Evolutionary conservation across 495 filamentous ascomycete genomes (phyloP), one percentile per base, ranked within the genome.

Genomic region (Staphylotrichum longicolle): DNA sequence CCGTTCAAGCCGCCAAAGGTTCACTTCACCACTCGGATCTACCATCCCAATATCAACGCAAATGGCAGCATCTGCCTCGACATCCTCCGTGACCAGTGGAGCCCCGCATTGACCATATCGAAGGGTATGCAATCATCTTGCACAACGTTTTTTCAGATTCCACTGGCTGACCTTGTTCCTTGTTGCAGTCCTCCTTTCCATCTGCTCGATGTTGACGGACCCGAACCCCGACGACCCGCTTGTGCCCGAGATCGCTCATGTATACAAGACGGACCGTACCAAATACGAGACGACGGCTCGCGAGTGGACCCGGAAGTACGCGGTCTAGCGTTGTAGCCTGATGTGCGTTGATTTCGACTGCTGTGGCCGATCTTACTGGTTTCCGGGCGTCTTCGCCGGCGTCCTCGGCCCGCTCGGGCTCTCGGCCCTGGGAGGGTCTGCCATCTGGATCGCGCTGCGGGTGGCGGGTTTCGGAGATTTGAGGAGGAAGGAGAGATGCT

Each of bases 1-100:
- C 94, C 94, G 5, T 98, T 98, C 86, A 98, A 98, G 86, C 95
- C 94, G 45, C 94, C 94, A 57, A 98, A 98, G 85, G 94, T 98
- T 78, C 97, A 97, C 87, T 98, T 98, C 85, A 97, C 91, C 63
- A 98, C 94, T 56, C 87, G 94, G 70, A 98, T 98, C 83, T 98
- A 98, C 75, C 94, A 98, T 82, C 94, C 94, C 70, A 98, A 98
- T 80, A 98, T 98, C 91, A 98, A 98, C 83, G 95, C 91, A 65
- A 98, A 98, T 74, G 94, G 94, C 74, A 96, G 91, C 76, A 98
- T 98, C 79, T 98, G 94, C 78, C 80, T 98, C 69, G 94, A 98
- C 72, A 98, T 98, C 69, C 79, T 98, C 72, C 85, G 94, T 79
- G 94, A 98, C 75, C 94, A 98, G 81, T 98, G 94, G 94, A 97